Base-by-base conservation (phyloP, 805 yeast genomes). In the Jamesozyma lodderae region DNA sequence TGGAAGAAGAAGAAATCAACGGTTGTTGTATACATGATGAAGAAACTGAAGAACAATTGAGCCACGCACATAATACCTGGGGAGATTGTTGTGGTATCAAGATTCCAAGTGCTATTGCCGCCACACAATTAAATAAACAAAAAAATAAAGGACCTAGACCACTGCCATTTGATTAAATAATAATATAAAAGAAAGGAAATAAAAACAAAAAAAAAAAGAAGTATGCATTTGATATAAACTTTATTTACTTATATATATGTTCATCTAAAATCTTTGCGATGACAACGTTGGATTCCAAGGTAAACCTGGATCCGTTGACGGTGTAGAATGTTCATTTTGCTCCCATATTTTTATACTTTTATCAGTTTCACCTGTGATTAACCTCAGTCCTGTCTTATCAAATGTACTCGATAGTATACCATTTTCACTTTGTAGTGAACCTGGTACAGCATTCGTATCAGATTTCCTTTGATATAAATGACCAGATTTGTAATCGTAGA, bases 11-110 rank as follows among this genome's bases (percentile, higher is more conserved):
- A 8, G 17, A 21, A 5, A 9, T 15, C 10, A 6, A 29, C 18
- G 32, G 22, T 4, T n/a, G n/a, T n/a, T n/a, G 44, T 15, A 22
- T 18, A n/a, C 33, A 48, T 6, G 59, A 48, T 14, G 57, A 55
- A 18, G 65, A 61, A 22, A 23, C 33, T 8, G 33, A 32, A 35
- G 52, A 44, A 37, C 61, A 50, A 28, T 31, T 25, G 18, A 31
- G 31, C 5, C 60, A 60, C 36, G 60, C 55, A 41, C 67, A 65
- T 33, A 69, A 67, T 30, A 77, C 84, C 2, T 92, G 95, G 95
- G 97, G 95, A 7, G 97, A 92, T 57, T 92, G 98, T 54, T 92
- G 98, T 65, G 98, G 98, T 6, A 92, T 92, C 36, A 84, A 85
- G 54, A 73, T 92, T 2, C 98, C 98, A 0, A 86, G 96, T 62